A percentile compares a stretch with the other conserved stretches of the same genome.
These are phyloP conservation scores for Phyllosticta citrichinensis DNA, from an alignment of 2,329 filamentous ascomycete genomes.

Conservation along the genomic window DNA sequence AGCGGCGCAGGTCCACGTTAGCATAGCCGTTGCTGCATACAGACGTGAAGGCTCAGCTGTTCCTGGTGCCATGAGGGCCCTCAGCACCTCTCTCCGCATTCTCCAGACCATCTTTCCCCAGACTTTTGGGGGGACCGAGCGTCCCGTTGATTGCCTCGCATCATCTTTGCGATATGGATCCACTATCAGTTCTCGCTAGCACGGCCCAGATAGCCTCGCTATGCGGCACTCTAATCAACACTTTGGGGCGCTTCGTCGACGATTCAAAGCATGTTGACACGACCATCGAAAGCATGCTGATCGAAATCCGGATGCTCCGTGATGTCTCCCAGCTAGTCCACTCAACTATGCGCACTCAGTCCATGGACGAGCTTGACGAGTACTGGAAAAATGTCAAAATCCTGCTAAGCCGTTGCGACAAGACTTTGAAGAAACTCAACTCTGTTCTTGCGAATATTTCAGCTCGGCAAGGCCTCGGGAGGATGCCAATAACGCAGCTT, in stretches of 20 bases:
- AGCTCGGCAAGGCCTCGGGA: not conserved
- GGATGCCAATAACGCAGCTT: not conserved
- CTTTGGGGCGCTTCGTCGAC: conserved; percentile 2
- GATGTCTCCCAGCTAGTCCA: not conserved
- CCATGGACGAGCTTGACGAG: not conserved
- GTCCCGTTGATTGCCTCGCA: not conserved
- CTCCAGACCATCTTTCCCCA: not conserved
- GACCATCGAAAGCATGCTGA: conserved; percentile 1
- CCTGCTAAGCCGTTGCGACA: not conserved
- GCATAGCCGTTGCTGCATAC: not conserved
- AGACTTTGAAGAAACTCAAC: not conserved
- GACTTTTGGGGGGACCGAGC: not conserved
- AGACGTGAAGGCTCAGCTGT: not conserved
- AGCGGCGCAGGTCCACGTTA: not conserved
- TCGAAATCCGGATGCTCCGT: conserved; percentile 3
- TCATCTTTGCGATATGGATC: conserved; percentile 4
- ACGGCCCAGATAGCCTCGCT: conserved; percentile 7
- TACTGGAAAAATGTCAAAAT: conserved; percentile 2
- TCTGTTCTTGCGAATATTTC: not conserved
- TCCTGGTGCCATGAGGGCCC: not conserved
- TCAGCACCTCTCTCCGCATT: not conserved
- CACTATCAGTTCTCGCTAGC: conserved; percentile 9
- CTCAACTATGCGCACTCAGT: not conserved
- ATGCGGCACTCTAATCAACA: conserved; percentile 4
- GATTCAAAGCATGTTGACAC: conserved; percentile 4